Evolutionary conservation across 2,329 filamentous ascomycete species (phyloP), one percentile per base, ranked within the genome.

Genomic region (Hypoxylon sp.): DNA sequence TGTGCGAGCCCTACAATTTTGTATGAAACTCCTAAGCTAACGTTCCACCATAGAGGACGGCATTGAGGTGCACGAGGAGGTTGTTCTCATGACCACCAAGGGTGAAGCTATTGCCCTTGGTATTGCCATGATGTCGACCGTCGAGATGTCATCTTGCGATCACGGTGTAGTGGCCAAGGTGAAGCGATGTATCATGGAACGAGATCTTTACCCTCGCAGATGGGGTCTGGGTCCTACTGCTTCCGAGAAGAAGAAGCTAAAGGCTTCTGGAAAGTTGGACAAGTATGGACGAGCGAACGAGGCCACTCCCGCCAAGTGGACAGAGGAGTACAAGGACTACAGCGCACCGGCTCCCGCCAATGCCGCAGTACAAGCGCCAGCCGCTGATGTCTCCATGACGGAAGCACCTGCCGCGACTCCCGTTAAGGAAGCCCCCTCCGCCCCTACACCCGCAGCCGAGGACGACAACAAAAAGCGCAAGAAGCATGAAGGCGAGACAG

Each of bases 151-250:
- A 28, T 95, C 93, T 32, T 98, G 96, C 81, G 94, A 98, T 78
- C 96, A 99, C 81, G 96, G 96, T 74, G 93, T 97, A 63, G 95
- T 98, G 64, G 96, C 96, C 74, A 98, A 97, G 86, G 93, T 99
- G 79, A 99, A 99, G 90, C 91, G 96, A 75, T 97, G 94, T 81
- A 99, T 99, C 81, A 99, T 99, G 96, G 96, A 99, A 86, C 92
- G 96, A 75, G 96, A 98, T 79, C 86, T 98, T 64, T 99, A 99
- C 87, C 96, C 96, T 69, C 88, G 93, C 79, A 87, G 95, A 85
- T 99, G 96, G 96, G 96, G 96, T 71, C 88, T 98, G 77, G 96
- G 96, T 67, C 95, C 96, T 55, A 90, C 95, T 65, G 96, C 96
- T 51, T 83, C 91, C 50, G 93, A 98, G 87, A 99, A 99, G 90